A percentile compares a stretch with the other conserved stretches of the same genome.
Evolutionary conservation across 148 eudicot species (phyloP).

Genomic region (Spergularia marina): DNA sequence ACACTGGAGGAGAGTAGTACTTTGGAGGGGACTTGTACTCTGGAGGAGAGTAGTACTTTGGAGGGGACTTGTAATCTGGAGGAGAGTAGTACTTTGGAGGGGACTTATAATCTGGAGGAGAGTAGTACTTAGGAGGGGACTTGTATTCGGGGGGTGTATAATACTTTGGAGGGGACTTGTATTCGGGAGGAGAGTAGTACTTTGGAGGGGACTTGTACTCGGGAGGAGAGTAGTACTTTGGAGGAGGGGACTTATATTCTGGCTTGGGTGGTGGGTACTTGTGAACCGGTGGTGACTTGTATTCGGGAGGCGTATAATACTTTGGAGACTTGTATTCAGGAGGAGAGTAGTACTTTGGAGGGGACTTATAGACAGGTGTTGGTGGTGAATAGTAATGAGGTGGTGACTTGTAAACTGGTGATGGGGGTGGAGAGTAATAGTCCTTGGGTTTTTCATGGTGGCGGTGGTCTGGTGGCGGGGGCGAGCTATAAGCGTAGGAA

Average conservation of each 20-base stretch:
- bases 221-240: slow-evolving; percentile 3
- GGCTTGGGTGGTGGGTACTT: slow-evolving; percentile 18
- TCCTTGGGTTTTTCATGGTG: no score
- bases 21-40: slow-evolving; percentile 22
- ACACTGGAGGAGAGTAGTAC: slow-evolving; percentile 2
- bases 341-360: slow-evolving; percentile 26
- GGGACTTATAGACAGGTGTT: no score
- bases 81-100: slow-evolving; percentile 23
- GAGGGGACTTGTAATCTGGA: slow-evolving; percentile 19
- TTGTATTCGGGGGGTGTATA: no score
- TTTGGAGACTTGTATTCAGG: background rate
- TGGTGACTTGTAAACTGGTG: background rate
- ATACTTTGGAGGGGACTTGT: no score
- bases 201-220: slow-evolving; percentile 14
- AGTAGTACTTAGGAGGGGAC: slow-evolving; percentile 15
- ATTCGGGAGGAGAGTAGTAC: background rate
- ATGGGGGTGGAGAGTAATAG: no score
- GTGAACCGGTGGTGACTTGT: slow-evolving; percentile 6
- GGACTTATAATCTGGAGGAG: slow-evolving; percentile 9
- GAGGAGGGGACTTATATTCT: slow-evolving; percentile 17
- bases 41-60: slow-evolving; percentile 4
- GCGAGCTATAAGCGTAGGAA: slow-evolving; percentile 2
- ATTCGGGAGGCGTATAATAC: background rate
- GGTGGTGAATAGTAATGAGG: slow-evolving; percentile 27
- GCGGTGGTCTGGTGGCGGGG: slow-evolving; percentile 10